These are phyloP conservation scores for Carex kokanica DNA, from an alignment of 176 grass and related monocot genomes.

Conservation along the genomic window DNA sequence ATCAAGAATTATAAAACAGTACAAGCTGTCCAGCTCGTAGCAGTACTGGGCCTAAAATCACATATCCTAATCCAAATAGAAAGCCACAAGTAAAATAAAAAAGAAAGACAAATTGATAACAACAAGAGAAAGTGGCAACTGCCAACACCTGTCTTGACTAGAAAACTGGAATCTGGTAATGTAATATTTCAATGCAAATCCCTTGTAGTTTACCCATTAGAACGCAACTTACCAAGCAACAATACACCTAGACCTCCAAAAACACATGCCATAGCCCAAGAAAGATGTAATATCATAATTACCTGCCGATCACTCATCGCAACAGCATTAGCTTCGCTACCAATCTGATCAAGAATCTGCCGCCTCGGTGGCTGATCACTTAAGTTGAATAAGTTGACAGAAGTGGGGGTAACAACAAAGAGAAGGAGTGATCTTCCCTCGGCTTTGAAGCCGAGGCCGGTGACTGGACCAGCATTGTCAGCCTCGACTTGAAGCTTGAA, in stretches of 20 bases:
- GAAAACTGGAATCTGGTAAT: not conserved
- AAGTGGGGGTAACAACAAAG: slow-evolving; percentile 74
- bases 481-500: slow-evolving; percentile 70
- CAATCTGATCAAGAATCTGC: slow-evolving; percentile 84
- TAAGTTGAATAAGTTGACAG: slow-evolving; percentile 76
- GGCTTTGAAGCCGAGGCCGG: slow-evolving; percentile 72
- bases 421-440: slow-evolving; percentile 77
- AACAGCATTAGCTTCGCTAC: slow-evolving; percentile 65
- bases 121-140: not conserved
- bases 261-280: not conserved
- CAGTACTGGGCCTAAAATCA: not conserved
- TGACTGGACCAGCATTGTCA: slow-evolving; percentile 45
- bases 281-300: slow-evolving; percentile 28
- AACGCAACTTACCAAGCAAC: not conserved
- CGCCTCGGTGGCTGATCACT: slow-evolving; percentile 76
- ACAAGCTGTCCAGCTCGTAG: not conserved
- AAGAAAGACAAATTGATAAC: not conserved
- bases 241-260: not conserved
- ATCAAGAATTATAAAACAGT: slow-evolving; percentile 5
- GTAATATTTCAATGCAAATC: not conserved
- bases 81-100: not conserved
- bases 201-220: not conserved
- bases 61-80: not conserved
- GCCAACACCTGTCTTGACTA: not conserved
- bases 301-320: slow-evolving; percentile 89